phyloP scores from a whole-genome alignment of 768 basidiomycete genomes.

The Cubamyces sp. region DNA sequence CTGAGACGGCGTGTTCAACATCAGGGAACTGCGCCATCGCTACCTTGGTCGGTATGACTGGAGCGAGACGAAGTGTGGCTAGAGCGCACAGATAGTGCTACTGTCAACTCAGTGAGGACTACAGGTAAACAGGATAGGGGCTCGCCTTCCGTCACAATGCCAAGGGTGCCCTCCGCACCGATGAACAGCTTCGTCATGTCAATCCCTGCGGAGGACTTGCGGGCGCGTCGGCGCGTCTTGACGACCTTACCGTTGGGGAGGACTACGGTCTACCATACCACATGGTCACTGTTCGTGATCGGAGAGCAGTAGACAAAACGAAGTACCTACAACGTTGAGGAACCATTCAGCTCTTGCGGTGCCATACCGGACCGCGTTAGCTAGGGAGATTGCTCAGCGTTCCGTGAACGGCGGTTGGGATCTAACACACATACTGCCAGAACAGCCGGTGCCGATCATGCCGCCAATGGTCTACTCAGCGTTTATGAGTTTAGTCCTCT shows the following conservation, averaged over 20 bases:
- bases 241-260: slow-evolving; percentile 85
- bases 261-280: slow-evolving; percentile 75
- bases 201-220: slow-evolving; percentile 88
- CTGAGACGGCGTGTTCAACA: slow-evolving; percentile 75
- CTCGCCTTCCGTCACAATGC: slow-evolving; percentile 85
- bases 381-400: slow-evolving; percentile 13
- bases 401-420: neutral
- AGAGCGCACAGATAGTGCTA: neutral
- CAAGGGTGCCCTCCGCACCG: slow-evolving; percentile 88
- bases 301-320: neutral
- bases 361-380: slow-evolving; percentile 81
- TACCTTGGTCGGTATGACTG: slow-evolving; percentile 80
- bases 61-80: slow-evolving; percentile 85
- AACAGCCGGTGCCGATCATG: slow-evolving; percentile 87
- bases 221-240: slow-evolving; percentile 77
- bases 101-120: neutral
- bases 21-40: slow-evolving; percentile 87
- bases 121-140: neutral
- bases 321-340: slow-evolving; percentile 64
- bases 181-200: slow-evolving; percentile 89
- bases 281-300: neutral
- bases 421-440: slow-evolving; percentile 63
- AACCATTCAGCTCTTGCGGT: slow-evolving; percentile 91
- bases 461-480: slow-evolving; percentile 69
- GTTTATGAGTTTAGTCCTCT: slow-evolving; percentile 38